phyloP scores from a whole-genome alignment of 257 asterid species.

The Paraleonurus japonicus region DNA sequence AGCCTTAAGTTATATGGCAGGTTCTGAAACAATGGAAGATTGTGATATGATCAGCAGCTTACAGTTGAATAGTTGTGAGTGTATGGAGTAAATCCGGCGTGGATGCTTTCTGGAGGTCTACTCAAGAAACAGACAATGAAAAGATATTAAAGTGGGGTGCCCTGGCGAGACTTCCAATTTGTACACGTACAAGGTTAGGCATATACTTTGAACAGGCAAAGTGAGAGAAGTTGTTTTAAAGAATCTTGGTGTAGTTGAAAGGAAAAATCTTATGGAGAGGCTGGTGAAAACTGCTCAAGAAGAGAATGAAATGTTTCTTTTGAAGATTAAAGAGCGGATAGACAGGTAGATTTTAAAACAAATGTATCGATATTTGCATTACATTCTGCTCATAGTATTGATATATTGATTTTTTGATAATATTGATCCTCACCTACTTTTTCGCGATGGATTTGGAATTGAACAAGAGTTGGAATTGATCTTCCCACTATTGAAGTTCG shows the following conservation, averaged over 20 bases:
- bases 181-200: no score
- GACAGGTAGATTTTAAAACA: constrained; percentile 33
- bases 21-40: not conserved
- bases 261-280: constrained; percentile 38
- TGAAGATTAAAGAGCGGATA: constrained; percentile 41
- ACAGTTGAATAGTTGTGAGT: no score
- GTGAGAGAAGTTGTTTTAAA: constrained; percentile 39
- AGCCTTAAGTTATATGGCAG: not conserved
- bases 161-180: no score
- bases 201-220: constrained; percentile 16
- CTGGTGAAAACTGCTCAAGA: constrained; percentile 42
- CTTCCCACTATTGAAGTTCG: constrained; percentile 56
- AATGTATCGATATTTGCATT: not conserved
- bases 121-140: no score
- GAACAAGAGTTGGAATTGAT: constrained; percentile 43
- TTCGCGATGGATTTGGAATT: not conserved
- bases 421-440: not conserved
- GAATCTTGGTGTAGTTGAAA: constrained; percentile 40
- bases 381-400: not conserved
- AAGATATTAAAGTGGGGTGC: no score
- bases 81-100: no score
- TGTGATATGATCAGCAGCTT: no score
- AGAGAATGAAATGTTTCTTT: constrained; percentile 52
- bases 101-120: no score
- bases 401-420: not conserved